Conservation (phyloP, 768 basidiomycete genomes). For the Naganishia randhawae region DNA sequence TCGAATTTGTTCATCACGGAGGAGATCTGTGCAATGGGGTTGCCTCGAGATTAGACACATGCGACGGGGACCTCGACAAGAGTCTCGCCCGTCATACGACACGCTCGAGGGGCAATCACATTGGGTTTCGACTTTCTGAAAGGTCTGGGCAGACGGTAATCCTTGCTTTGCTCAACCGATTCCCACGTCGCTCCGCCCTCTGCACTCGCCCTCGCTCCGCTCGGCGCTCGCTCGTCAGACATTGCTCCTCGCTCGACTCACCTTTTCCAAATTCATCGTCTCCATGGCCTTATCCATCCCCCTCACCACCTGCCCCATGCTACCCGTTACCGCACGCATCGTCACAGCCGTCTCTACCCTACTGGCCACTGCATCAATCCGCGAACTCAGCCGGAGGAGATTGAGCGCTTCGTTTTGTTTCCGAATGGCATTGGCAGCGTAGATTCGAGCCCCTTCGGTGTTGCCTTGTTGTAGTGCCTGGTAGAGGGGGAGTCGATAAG, state of each 20-base stretch:
- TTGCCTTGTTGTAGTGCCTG: conserved; percentile 96
- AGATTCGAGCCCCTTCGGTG: conserved; percentile 93
- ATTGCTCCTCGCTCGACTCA: conserved; percentile 52
- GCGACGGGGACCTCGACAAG: too few species aligned
- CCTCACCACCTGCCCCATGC: conserved; percentile 91
- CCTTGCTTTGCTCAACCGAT: too few species aligned
- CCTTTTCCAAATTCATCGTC: conserved; percentile 95
- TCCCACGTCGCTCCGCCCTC: too few species aligned
- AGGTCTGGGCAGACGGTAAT: too few species aligned
- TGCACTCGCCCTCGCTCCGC: not conserved
- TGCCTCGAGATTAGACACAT: too few species aligned
- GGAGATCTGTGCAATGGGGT: conserved; percentile 66
- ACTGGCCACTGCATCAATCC: conserved; percentile 94
- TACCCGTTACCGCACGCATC: conserved; percentile 86
- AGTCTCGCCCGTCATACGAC: too few species aligned
- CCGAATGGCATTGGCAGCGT: conserved; percentile 94
- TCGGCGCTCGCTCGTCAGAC: too few species aligned
- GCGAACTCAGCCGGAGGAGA: conserved; percentile 78
- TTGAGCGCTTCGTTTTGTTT: conserved; percentile 96
- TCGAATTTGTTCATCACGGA: conserved; percentile 99
- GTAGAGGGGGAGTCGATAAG: not conserved
- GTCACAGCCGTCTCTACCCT: conserved; percentile 97
- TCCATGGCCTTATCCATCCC: conserved; percentile 99
- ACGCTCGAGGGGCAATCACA: too few species aligned
- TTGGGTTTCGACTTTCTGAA: too few species aligned